Evolutionary conservation across 1,284 basidiomycete species (phyloP), one percentile per base, ranked within the genome.

Genomic region (Heterobasidion parviporum): DNA sequence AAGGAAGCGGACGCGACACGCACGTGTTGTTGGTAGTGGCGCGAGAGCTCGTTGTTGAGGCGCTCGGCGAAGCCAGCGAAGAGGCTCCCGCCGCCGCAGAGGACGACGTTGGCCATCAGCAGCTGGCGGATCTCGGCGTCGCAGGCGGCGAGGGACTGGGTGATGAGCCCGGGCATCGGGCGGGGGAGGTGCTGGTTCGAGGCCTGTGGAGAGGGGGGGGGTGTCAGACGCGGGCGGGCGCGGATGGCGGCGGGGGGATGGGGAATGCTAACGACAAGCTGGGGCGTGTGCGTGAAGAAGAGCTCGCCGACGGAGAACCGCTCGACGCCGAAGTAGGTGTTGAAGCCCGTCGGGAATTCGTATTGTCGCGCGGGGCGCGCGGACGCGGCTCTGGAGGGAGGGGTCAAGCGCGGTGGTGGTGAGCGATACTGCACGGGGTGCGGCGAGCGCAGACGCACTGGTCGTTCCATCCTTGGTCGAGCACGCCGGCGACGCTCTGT

Each of bases 261-360:
- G 38, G 38, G 47, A 20, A 54, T 18, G 74, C 87, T 53, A 67
- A 93, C 92, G 60, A 85, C 76, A 38, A 94, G 79, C 62, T 87
- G 85, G 41, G 82, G 81, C 33, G 83, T 80, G 56, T 94, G 92
- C 57, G 81, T 82, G 76, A 98, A 98, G 69, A 93, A 87, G 56
- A 93, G 82, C 70, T 99, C 97, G 56, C 94, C 89, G 41, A 94
- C 86, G 55, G 80, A 74, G 70, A 87, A 92, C 36, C 96, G 83
- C 65, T 96, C 92, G 15, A 82, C 66, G 3, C 89, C 89, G 71
- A 95, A 98, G 65, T 84, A 85, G 38, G 86, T 81, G 67, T 88
- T 93, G 74, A 87, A 97, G 2, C 97, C 97, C 50, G 93, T 93
- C 0, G 97, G 93, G 75, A 99, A 98, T 73, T 99, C 97, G 74